Evolutionary conservation across 345 rosid species (phyloP).

Genomic region (Populus pruinosa): DNA sequence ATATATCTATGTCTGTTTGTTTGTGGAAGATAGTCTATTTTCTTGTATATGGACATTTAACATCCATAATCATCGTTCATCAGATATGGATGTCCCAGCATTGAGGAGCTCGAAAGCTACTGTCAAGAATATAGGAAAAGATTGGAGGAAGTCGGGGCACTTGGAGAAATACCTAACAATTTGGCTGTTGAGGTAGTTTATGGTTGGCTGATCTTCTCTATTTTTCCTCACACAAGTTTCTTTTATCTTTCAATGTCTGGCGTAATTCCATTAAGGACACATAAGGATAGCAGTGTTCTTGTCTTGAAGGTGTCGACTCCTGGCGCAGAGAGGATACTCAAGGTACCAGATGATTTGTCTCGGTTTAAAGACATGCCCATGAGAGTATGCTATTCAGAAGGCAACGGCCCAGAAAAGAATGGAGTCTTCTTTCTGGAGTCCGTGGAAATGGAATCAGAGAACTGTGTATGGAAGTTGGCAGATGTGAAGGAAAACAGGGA

Average conservation of each 20-base stretch:
- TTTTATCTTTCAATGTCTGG: neutral
- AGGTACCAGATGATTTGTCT: conserved; percentile 65
- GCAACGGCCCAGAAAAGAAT: conserved; percentile 36
- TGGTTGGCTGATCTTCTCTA: conserved; percentile 4
- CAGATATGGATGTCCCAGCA: conserved; percentile 84
- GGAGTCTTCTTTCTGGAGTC: conserved; percentile 65
- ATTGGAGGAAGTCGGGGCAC: conserved; percentile 74
- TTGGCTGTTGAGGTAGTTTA: conserved; percentile 74
- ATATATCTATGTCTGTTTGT: neutral
- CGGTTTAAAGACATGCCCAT: conserved; percentile 70
- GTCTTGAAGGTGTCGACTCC: conserved; percentile 74
- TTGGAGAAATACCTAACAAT: conserved; percentile 61
- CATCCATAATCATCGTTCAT: neutral
- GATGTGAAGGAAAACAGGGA: conserved; percentile 81
- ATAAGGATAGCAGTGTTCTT: neutral
- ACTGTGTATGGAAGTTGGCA: conserved; percentile 80
- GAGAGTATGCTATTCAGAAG: conserved; percentile 59
- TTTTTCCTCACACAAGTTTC: neutral
- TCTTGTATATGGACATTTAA: neutral
- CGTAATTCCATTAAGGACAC: no score
- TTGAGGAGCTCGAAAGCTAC: conserved; percentile 76
- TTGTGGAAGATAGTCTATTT: neutral
- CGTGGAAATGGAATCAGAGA: conserved; percentile 49
- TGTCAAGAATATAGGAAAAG: conserved; percentile 65
- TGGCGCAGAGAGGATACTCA: conserved; percentile 79